Evolutionary conservation across 257 asterid species (phyloP), one percentile per base, ranked within the genome.

Genomic region (Petrea volubilis): DNA sequence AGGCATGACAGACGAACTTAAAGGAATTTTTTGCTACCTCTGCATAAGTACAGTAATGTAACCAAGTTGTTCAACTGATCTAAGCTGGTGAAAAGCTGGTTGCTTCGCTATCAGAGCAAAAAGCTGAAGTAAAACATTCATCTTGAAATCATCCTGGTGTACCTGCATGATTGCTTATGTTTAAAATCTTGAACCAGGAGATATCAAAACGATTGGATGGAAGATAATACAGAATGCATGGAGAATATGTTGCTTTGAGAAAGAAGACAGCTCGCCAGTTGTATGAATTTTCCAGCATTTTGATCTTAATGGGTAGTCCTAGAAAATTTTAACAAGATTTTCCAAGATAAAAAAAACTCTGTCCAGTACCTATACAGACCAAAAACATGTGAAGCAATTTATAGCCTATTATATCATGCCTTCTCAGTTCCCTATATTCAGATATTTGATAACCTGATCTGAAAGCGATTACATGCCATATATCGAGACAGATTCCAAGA

Each of bases 61-160:
- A 72, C 99, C 99, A 77, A 95, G 99, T 84, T 95, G 99, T 82
- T 95, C 99, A 49, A 95, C 94, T 70, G 98, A 90, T 92, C 99
- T 88, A 77, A 95, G 99, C 87, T 95, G 99, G 82, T 90, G 97
- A 76, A 95, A 95, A 71, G 95, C 96, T 38, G 97, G 94, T 62
- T 95, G 99, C 87, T 95, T 92, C 3, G 99, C 99, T 43, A 87
- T 77, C 81, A 87, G 71, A 68, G 91, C 96, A 79, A 92, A 92
- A 68, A 95, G 97, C 77, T 95, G 98, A 60, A 95, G 94, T 68
- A 83, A 79, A 50, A 77, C 96, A 71, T 92, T 95, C 85, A 90
- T 69, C 83, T 82, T 56, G 82, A 92, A 84, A 77, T 95, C 99
- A 78, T 95, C 99, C 76, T 82, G 97, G 83, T 95, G 93, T 46